Base-by-base conservation (phyloP, 2,329 filamentous ascomycete species). In the Epichloe festucae region DNA sequence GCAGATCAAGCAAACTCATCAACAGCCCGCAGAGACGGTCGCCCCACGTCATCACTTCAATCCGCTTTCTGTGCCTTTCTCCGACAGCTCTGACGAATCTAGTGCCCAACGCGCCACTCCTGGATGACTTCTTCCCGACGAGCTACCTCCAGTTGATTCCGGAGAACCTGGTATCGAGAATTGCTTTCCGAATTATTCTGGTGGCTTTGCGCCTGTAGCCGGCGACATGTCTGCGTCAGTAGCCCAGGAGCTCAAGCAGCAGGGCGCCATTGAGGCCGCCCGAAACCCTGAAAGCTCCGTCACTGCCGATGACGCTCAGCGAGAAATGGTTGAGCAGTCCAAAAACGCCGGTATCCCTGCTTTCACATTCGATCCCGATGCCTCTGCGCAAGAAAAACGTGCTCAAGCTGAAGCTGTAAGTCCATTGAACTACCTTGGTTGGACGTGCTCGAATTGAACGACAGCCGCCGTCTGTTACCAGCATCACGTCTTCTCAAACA, bases 331-430 rank as follows among this genome's bases (percentile, higher is more conserved):
- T 27, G 74, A 87, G 50, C 83, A 95, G 66, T 88, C 87, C 58
- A 81, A 77, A 62, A 84, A 85, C 61, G 87, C 85, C 12, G 93
- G 93, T 42, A 80, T 85, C 23, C 72, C 84, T 34, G 90, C 89
- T 56, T 93, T 87, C 65, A 79, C 83, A 55, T 98, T 97, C 70
- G 79, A 98, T 64, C 89, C 93, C 1, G 72, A 95, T 72, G 90
- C 89, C 42, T 84, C 77, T 43, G 77, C 85, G 1, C 87, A 89
- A 65, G 77, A 95, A 67, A 98, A 98, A 73, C 84, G 79, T 55
- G 84, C 84, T 35, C 87, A 90, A 65, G 84, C 85, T 21, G 75
- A 78, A 75, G 79, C 83, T 63, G 89, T 95, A 76, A 61, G 84
- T 49, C 51, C 10, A 12, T 17, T 31, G 43, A 27, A 46, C n/a